phyloP scores from a whole-genome alignment of 2,329 filamentous ascomycete genomes.

The Juglanconis sp. region DNA sequence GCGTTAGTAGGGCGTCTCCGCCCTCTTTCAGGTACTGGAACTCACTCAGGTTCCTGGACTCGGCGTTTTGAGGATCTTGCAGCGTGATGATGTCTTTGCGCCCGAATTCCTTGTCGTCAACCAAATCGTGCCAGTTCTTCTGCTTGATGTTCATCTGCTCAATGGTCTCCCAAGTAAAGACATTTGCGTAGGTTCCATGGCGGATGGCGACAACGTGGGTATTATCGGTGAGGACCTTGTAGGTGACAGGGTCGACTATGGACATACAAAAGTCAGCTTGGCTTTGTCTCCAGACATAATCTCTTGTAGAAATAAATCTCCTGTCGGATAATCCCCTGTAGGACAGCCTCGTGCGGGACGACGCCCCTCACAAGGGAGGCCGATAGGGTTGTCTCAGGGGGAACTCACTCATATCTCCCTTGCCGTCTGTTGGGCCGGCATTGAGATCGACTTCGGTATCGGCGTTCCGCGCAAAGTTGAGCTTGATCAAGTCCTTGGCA shows the following conservation, averaged over 20 bases:
- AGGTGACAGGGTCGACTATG: slow-evolving; percentile 82
- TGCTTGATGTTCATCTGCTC: slow-evolving; percentile 94
- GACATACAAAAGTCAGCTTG: neutral
- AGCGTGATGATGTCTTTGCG: slow-evolving; percentile 92
- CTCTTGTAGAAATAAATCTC: no score
- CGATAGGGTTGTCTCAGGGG: neutral
- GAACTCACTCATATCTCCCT: slow-evolving; percentile 64
- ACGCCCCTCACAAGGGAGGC: no score
- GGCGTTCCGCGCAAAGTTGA: slow-evolving; percentile 90
- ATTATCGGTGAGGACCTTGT: slow-evolving; percentile 96
- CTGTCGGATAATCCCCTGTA: no score
- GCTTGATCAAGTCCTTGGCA: slow-evolving; percentile 79
- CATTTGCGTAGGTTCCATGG: slow-evolving; percentile 81
- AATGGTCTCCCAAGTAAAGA: slow-evolving; percentile 94
- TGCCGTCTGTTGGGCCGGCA: slow-evolving; percentile 46
- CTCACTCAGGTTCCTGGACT: slow-evolving; percentile 74
- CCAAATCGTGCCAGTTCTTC: slow-evolving; percentile 90
- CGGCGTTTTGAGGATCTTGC: slow-evolving; percentile 90
- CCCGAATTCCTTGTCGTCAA: slow-evolving; percentile 82
- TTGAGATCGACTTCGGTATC: slow-evolving; percentile 52
- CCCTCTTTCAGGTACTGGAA: slow-evolving; percentile 91
- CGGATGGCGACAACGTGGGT: slow-evolving; percentile 90
- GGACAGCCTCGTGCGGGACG: no score
- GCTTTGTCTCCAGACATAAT: neutral
- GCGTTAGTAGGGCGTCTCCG: slow-evolving; percentile 62